Evolutionary conservation across 805 yeast species (phyloP), one percentile per base, ranked within the genome.

Genomic region (Tetrapisispora arboricola): DNA sequence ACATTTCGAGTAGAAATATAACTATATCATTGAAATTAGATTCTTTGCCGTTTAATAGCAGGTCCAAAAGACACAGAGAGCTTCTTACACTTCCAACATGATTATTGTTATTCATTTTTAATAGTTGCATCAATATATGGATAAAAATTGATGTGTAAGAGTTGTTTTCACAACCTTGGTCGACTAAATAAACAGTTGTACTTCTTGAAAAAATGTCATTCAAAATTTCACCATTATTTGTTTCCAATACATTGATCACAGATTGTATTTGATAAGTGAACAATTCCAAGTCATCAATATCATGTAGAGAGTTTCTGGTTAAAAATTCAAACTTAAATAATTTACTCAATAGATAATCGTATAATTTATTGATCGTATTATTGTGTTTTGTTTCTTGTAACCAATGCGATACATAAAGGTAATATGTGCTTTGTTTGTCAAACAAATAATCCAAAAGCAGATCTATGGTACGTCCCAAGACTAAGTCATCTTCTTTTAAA

Each of bases 391-490:
- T 58, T 3, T 64, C 60, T 20, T 62, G 50, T 3, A 81, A 55
- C 75, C 84, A 79, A 38, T 71, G 67, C 2, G 68, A 59, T 0
- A 72, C 70, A 9, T 65, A 54, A 4, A 71, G 50, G 28, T 65
- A 64, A 28, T 67, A 61, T 6, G 74, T 68, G 12, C 65, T 67
- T 32, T 67, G 71, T 6, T 62, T 58, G 33, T 63, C 66, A 35
- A 60, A 58, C 17, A 82, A 57, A 33, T 76, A 81, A 54, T 87
- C 95, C 22, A 88, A 57, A 15, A 85, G 62, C 1, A 84, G 56
- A 44, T 78, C 75, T 6, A 86, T 57, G 0, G 95, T 92, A 45
- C 80, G 67, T 6, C 71, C 64, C 10, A 86, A 61, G 39, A 66
- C 18, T 7, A 27, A 29, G 9, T 44, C 40, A 21, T 46, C 49